Base-by-base conservation (phyloP, 2,329 filamentous ascomycete species). In the Fusarium duplospermum region DNA sequence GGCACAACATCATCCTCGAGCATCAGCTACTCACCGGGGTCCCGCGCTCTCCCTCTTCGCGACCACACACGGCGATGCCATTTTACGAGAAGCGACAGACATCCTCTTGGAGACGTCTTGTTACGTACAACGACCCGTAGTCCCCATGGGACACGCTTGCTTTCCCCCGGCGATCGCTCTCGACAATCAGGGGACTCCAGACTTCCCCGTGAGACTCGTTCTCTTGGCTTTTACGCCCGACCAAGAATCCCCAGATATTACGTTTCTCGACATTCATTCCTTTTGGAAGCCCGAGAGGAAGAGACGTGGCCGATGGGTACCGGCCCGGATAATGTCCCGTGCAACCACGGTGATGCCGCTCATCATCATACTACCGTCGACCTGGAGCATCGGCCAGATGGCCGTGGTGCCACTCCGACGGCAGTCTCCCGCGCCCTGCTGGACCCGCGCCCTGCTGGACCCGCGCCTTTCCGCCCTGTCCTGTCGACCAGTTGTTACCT, bases 111-210 rank as follows among this genome's bases (percentile, higher is more conserved):
- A 22, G 31, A 52, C 62, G 65, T 54, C 29, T 59, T 54, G 40
- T 67, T 77, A 77, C 76, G 76, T 77, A 77, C 76, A 77, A 74
- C 40, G 72, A 67, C 71, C 59, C 65, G 20, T 68, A 62, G 64
- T 73, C 70, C 76, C 76, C 76, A 62, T 74, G 73, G 75, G 75
- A 77, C 66, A 73, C 20, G 47, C 52, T 60, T 72, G 64, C 63
- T 59, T 50, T 61, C 58, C 74, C 70, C 70, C 66, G 69, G 54
- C 52, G 67, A 59, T 69, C 45, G 45, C 45, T 57, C 63, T 64
- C 59, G 58, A 63, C 36, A 66, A 69, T 69, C 64, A 66, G 64
- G 72, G 72, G 64, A 31, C 73, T 77, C 71, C 75, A 76, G 71
- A 71, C 65, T 74, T 70, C 45, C 60, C 67, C 66, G 62, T 71